phyloP scores from a whole-genome alignment of 495 filamentous ascomycete genomes.

The Xylaria longipes region DNA sequence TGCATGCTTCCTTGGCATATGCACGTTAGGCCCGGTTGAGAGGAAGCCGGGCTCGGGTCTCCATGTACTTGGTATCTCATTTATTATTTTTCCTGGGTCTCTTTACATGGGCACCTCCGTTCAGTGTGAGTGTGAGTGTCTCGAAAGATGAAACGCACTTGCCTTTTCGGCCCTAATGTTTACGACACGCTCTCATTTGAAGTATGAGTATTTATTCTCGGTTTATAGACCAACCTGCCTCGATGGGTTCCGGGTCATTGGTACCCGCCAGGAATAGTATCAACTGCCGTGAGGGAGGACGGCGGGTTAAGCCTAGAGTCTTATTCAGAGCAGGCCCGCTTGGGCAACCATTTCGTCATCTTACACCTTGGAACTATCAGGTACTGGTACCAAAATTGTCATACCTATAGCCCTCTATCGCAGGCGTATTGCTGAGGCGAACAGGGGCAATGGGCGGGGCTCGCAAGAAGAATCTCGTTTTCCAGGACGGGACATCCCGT shows the following conservation, averaged over 20 bases:
- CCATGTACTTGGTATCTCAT: background rate
- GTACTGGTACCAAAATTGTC: background rate
- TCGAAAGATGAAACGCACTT: background rate
- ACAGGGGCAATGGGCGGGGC: background rate
- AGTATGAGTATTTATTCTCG: background rate
- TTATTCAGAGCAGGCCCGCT: background rate
- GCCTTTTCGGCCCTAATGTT: background rate
- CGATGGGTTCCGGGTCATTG: background rate
- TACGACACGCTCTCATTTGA: background rate
- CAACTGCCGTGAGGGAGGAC: background rate
- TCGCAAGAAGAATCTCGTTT: background rate
- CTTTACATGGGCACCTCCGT: background rate
- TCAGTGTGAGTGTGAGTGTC: background rate
- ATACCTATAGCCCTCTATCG: background rate
- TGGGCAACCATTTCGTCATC: background rate
- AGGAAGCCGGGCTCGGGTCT: background rate
- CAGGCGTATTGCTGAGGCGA: background rate
- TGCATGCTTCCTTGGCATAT: constrained; percentile 5
- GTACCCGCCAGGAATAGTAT: background rate
- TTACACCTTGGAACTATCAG: background rate
- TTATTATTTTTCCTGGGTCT: background rate
- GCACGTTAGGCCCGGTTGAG: background rate
- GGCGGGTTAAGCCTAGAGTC: background rate
- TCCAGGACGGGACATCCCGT: background rate
- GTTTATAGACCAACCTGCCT: background rate